Base-by-base conservation (phyloP, 352 stramenopile species). In the Globisporangium heterothallicum region DNA sequence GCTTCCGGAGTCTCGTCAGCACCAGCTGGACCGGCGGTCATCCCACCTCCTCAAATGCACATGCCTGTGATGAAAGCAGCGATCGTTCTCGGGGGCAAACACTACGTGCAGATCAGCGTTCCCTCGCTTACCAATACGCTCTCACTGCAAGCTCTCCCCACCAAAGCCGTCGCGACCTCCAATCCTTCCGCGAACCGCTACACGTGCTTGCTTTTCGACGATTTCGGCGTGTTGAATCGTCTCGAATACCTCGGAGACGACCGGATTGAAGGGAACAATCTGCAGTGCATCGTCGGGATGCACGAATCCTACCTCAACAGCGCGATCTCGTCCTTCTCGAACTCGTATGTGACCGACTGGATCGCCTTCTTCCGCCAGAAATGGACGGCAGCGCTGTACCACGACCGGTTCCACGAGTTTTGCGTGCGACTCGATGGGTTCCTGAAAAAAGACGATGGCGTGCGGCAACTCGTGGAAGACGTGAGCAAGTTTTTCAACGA, bases 301-400 rank as follows among this genome's bases (percentile, higher is more conserved):
- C 86, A 95, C 49, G 85, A 96, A 56, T 72, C 82, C 26, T 95
- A 91, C 45, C 61, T 96, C 9, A 96, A 96, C 66, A 86, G 68
- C 45, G 80, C 80, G 6, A 55, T 92, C 32, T 70, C 70, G n/a
- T 81, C 73, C 9, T 94, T 92, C 58, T 47, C 77, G 8, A 80
- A 73, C 16, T 69, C 73, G 29, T 74, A 84, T 46, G 69, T 96
- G 46, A 52, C 50, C 48, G 86, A 96, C 63, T 96, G 84, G 84
- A 66, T 96, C 27, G 68, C 63, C 2, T 96, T 94, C 53, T 93
- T 95, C 51, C 68, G 72, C 6, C 60, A 84, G 41, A 79, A 86
- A 42, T 96, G 86, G 86, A 62, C 75, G 24, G 70, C 55, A 3
- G 78, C 78, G 6, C 43, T 96, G 12, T 89, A 74, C 41, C 79